Evolutionary conservation across 1,284 basidiomycete species (phyloP), one percentile per base, ranked within the genome.

Genomic region (Athelia sp.): DNA sequence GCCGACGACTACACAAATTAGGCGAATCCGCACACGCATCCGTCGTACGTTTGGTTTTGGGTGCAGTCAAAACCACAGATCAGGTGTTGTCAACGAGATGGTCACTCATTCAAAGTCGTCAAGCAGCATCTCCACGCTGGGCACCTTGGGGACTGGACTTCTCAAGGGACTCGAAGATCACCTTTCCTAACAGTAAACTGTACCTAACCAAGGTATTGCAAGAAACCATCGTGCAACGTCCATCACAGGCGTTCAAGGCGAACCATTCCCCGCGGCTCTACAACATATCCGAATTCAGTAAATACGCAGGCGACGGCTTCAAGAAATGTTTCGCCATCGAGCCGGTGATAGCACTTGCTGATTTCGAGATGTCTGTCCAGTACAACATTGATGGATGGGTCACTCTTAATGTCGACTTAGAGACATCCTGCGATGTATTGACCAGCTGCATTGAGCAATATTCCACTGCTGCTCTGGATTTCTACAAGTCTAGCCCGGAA

Each of bases 1-100:
- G 60, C 19, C 59, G 64, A 6, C 66, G 75, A 2, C 46, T 71
- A 10, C 47, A 58, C 45, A 76, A 80, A 53, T 56, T 79, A n/a
- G 49, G 55, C 42, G 32, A 40, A 29, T 40, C 47, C 8, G 45
- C 51, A 6, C 52, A 60, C 2, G 47, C 53, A 1, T 52, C 50
- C 23, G 49, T 67, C 19, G 29, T 62, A 9, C 3, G 53, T 3
- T 45, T 50, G 9, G 63, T 65, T 6, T 21, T 54, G 9, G 46
- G 47, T 1, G 53, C 54, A 1, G 52, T 44, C 15, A 18, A 56
- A 3, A 48, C 47, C 9, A 50, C 57, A 2, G 53, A 57, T 24
- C 35, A 21, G 4, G 21, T 61, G 2, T 50, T 71, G 13, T 50
- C 63, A 38, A 17, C 32, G n/a, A 57, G 66, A 15, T 74, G 71